Conservation (phyloP, 768 basidiomycete genomes). For the Calocybe cyanea region DNA sequence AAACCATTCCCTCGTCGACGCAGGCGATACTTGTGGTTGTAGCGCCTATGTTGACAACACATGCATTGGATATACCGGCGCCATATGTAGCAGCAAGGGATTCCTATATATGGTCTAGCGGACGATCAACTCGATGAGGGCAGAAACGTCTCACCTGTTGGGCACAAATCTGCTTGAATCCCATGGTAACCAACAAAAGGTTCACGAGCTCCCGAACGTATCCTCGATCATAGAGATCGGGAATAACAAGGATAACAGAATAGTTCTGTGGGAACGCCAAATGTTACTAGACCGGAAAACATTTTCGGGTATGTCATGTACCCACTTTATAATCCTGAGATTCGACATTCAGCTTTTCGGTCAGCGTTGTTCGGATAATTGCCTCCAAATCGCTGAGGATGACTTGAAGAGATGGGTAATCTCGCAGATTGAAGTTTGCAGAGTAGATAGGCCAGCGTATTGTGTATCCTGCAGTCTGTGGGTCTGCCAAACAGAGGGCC, state of each 20-base stretch:
- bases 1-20: conserved; percentile 89
- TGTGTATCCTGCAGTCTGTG: conserved; percentile 61
- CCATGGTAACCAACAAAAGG: conserved; percentile 71
- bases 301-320: background rate
- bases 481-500: conserved; percentile 71
- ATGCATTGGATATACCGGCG: conserved; percentile 91
- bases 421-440: conserved; percentile 77
- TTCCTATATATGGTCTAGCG: conserved; percentile 49
- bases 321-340: conserved; percentile 57
- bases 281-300: background rate
- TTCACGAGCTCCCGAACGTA: conserved; percentile 80
- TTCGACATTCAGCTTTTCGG: conserved; percentile 54
- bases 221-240: conserved; percentile 83
- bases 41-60: conserved; percentile 94
- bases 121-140: background rate
- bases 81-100: conserved; percentile 92
- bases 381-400: conserved; percentile 75
- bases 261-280: conserved; percentile 55
- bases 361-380: conserved; percentile 60
- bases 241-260: conserved; percentile 85
- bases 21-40: conserved; percentile 81
- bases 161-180: conserved; percentile 89
- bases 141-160: conserved; percentile 65
- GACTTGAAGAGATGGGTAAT: conserved; percentile 68
- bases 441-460: conserved; percentile 81